Evolutionary conservation across 106 monocot species (phyloP).

Genomic region (Phalaenopsis equestris): DNA sequence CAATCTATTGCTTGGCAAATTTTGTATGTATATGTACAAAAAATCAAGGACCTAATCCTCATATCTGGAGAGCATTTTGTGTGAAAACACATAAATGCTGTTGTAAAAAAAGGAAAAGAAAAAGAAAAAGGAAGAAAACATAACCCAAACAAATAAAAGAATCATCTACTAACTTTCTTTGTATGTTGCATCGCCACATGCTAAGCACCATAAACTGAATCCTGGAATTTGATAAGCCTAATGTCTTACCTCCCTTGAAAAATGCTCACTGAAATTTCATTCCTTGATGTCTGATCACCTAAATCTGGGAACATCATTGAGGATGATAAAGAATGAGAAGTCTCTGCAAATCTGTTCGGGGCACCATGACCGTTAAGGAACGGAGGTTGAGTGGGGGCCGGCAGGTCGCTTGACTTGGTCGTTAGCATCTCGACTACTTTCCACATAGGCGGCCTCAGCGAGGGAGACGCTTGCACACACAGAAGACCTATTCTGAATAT

Average conservation of each 20-base stretch:
- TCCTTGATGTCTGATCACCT: constrained; percentile 23
- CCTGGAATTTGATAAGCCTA: not conserved
- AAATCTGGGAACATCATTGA: constrained; percentile 11
- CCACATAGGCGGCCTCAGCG: constrained; percentile 52
- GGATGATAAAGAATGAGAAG: constrained; percentile 11
- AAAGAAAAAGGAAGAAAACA: too few species aligned
- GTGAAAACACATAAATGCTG: too few species aligned
- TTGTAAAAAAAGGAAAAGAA: too few species aligned
- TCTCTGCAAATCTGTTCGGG: constrained; percentile 10
- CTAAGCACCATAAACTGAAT: too few species aligned
- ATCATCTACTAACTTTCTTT: not conserved
- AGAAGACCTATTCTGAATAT: constrained; percentile 46
- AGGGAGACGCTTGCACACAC: constrained; percentile 21
- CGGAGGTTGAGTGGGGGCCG: constrained; percentile 45
- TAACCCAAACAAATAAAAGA: not conserved
- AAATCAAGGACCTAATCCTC: too few species aligned
- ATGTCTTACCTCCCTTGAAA: not conserved
- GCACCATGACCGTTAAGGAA: constrained; percentile 25
- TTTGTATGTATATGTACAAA: too few species aligned
- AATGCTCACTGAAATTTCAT: constrained; percentile 30
- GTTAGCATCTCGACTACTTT: constrained; percentile 41
- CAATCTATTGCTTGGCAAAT: too few species aligned
- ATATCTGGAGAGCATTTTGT: too few species aligned
- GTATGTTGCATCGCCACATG: not conserved
- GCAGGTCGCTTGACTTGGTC: constrained; percentile 14